Percentiles rank a stretch among this genome's conserved stretches.
Evolutionary conservation across 176 grass and related monocot genomes (phyloP).

Genomic region (Saccharum officinarum): DNA sequence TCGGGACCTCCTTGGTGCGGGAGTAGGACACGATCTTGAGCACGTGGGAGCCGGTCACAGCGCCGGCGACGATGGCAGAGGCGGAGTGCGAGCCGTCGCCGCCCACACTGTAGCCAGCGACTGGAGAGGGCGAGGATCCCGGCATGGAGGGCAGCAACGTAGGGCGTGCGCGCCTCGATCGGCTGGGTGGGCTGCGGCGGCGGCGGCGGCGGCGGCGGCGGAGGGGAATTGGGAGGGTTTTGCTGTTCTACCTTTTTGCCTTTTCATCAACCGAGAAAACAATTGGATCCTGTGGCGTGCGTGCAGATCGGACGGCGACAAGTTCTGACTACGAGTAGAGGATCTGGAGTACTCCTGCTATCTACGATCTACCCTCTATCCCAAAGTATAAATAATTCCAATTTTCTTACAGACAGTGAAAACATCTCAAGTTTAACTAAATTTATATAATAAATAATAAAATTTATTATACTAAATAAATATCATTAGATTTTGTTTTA

Average conservation of each 20-base stretch:
- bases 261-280: not conserved
- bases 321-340: too few relatives aligned
- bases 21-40: slow-evolving; percentile 21
- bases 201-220: too few relatives aligned
- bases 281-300: not conserved
- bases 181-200: not conserved
- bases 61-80: not conserved
- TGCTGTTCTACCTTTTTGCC: not conserved
- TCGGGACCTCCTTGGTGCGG: not conserved
- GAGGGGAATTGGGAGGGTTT: not conserved
- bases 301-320: not conserved
- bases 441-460: too few relatives aligned
- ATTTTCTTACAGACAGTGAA: too few relatives aligned
- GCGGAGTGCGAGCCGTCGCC: not conserved
- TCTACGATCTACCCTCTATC: too few relatives aligned
- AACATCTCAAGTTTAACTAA: too few relatives aligned
- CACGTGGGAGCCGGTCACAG: not conserved
- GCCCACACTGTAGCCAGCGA: not conserved
- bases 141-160: not conserved
- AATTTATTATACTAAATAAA: too few relatives aligned
- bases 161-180: not conserved
- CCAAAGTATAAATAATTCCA: too few relatives aligned
- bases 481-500: too few relatives aligned
- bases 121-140: not conserved
- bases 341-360: too few relatives aligned